These are phyloP conservation scores for Tolypocladium paradoxum DNA, from an alignment of 2,329 filamentous ascomycete genomes.

Conservation along the genomic window DNA sequence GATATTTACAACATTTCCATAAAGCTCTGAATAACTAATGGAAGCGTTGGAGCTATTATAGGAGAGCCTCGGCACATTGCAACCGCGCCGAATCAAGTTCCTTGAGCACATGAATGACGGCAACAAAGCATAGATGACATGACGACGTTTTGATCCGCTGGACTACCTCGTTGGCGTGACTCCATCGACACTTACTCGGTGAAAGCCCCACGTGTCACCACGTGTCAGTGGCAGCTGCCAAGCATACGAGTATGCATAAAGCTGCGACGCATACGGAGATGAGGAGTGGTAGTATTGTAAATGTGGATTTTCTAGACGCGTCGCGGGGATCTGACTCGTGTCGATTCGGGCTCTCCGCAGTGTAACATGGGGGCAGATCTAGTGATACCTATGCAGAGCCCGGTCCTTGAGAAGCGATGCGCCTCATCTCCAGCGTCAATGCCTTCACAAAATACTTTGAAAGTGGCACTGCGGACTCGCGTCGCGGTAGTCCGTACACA, in stretches of 20 bases:
- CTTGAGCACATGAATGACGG: neutral
- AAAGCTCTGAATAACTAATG: slow-evolving; percentile 41
- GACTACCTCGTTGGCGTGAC: neutral
- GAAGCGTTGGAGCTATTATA: no score
- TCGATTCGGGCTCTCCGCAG: neutral
- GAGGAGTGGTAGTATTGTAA: no score
- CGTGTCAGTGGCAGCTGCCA: neutral
- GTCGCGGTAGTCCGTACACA: no score
- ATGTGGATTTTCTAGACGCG: no score
- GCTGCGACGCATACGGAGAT: no score
- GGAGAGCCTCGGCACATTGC: neutral
- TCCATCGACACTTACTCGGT: neutral
- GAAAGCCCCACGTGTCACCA: neutral
- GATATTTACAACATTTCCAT: slow-evolving; percentile 58
- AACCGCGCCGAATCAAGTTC: neutral
- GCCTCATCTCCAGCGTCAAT: slow-evolving; percentile 28
- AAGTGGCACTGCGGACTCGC: no score
- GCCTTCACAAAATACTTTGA: slow-evolving; percentile 7
- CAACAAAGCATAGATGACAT: neutral
- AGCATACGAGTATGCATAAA: neutral
- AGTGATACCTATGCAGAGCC: neutral
- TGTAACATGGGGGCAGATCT: neutral
- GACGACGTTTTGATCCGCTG: neutral
- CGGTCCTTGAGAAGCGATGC: slow-evolving; percentile 12
- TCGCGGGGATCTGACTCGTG: neutral